Conservation (phyloP, 2,329 filamentous ascomycete species). For the Rutstroemia sp. region DNA sequence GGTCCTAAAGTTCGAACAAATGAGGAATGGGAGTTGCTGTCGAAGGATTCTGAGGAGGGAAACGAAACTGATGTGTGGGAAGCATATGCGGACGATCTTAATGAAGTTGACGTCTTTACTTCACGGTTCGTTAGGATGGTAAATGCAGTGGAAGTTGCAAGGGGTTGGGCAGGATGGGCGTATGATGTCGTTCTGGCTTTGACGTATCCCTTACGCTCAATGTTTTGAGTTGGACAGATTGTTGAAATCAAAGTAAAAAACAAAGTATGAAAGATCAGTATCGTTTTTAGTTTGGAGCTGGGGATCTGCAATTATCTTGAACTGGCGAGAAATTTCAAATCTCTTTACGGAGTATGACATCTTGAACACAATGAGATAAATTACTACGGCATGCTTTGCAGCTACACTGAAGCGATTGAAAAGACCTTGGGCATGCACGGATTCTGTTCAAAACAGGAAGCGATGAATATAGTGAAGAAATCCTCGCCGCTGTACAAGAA, state of each 20-base stretch:
- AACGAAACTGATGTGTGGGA: conserved; percentile 49
- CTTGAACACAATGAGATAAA: no score
- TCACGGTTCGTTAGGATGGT: conserved; percentile 45
- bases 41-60: conserved; percentile 13
- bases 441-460: no score
- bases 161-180: conserved; percentile 45
- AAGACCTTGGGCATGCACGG: no score
- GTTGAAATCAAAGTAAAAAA: not conserved
- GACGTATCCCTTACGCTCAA: conserved; percentile 14
- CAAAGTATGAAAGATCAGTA: not conserved
- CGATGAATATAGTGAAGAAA: no score
- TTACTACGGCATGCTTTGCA: no score
- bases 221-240: not conserved
- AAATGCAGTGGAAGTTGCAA: conserved; percentile 40
- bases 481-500: no score
- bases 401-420: no score
- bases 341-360: no score
- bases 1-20: conserved; percentile 47
- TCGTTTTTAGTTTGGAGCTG: not conserved
- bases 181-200: conserved; percentile 20
- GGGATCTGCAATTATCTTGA: no score
- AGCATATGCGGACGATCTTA: conserved; percentile 51
- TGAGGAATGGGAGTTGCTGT: conserved; percentile 28
- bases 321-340: no score
- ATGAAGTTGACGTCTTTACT: conserved; percentile 48